Evolutionary conservation across 768 basidiomycete species (phyloP), one percentile per base, ranked within the genome.

Genomic region (Harrya chromipes): DNA sequence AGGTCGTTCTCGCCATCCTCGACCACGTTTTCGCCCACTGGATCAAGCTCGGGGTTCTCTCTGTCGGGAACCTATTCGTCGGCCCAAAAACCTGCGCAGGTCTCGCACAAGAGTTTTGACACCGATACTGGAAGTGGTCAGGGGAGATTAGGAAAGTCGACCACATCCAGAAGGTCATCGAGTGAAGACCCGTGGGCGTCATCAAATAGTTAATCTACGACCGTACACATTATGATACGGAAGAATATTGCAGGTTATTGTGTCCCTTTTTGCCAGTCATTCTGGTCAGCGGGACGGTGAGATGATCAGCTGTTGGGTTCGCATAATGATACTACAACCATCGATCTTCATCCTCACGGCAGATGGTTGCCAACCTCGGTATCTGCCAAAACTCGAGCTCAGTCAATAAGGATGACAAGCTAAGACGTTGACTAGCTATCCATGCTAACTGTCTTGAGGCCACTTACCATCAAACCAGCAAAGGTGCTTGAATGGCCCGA

Each of bases 1-100:
- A 53, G 51, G n/a, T 44, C 64, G 21, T 64, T 53, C 27, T 47
- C 54, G 3, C 44, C 61, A 10, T 53, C 63, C 37, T 43, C 57
- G n/a, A 38, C 52, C 24, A 36, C 53, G 14, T 51, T 57, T 21
- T 2, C 52, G 16, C 34, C 54, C 12, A 14, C 42, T 8, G 55
- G 61, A 9, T 36, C 59, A 35, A 33, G 36, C 14, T 47, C 56
- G 8, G 40, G 50, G 2, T 52, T 55, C 13, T 21, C 61, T 16
- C 23, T 51, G 9, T 56, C 58, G 11, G 54, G 56, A 21, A 27
- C 50, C 21, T 52, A 55, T 40, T 11, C 56, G 10, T 61, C 59
- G 12, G 46, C 46, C 21, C 64, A 56, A 23, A 55, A 53, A n/a
- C 42, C 50, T 1, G 13, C 35, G 0, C 55, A 53, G 29, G 31